Base-by-base conservation (phyloP, 2,329 filamentous ascomycete species). In the Ploettnerulaceae sp. region DNA sequence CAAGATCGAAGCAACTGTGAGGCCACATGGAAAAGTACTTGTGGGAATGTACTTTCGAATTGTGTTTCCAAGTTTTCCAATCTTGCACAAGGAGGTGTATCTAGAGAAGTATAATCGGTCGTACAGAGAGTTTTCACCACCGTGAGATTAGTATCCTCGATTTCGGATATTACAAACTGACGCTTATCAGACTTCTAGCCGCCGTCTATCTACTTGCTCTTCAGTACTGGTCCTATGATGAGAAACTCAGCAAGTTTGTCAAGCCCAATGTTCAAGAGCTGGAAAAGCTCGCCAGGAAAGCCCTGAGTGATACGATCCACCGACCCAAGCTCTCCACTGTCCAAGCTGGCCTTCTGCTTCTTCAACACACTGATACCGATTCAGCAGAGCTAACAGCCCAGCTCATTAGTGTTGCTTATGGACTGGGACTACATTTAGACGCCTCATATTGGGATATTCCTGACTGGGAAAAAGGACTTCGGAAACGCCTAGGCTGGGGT, bases 201-300 rank as follows among this genome's bases (percentile, higher is more conserved):
- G 76, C 78, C 3, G 76, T 82, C 12, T 82, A 82, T 56, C 69
- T 81, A 7, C 66, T 82, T n/a, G 77, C 78, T 1, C 67, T 81
- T 11, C 75, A 78, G 56, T 82, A 78, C 70, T 81, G 77, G 69
- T 66, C 73, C 1, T 79, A 79, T 53, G 76, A 79, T 56, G 71
- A 73, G 48, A 68, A 72, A 4, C 67, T 82, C 8, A 69, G 72
- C 14, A 59, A 66, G 5, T 59, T 61, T 8, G 61, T 65, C 3
- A 71, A 71, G 45, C 71, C 73, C 24, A 61, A 70, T 50, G 60
- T 67, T 9, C 45, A 53, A 34, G 60, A 61, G 24, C 53, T 71
- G 5, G 67, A 68, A 50, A 64, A 66, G 22, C 59, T 68, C 2
- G 68, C 70, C 9, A 64, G 69, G 15, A 62, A 65, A 14, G 71